Percentiles rank a stretch among this genome's conserved stretches.
These are phyloP conservation scores for Amanita inopinata DNA, from an alignment of 768 basidiomycete genomes.

Conservation along the genomic window DNA sequence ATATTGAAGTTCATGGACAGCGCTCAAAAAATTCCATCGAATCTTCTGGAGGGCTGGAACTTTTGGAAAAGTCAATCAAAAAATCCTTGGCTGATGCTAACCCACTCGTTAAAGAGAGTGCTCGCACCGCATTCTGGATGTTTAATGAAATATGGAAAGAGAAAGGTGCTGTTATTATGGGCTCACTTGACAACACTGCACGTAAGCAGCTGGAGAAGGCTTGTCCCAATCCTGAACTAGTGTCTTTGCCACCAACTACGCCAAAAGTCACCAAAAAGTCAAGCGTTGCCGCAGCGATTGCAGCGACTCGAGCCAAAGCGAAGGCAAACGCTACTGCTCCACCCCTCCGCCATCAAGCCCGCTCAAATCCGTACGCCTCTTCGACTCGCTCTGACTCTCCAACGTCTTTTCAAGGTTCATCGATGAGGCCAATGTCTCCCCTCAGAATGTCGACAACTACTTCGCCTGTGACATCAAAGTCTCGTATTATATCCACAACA, in stretches of 20 bases:
- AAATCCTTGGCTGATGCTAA: conserved; percentile 73
- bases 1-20: conserved; percentile 62
- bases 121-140: conserved; percentile 70
- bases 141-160: conserved; percentile 72
- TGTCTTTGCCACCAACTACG: conserved; percentile 34
- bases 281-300: conserved; percentile 79
- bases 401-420: conserved; percentile 26
- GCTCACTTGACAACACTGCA: conserved; percentile 53
- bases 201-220: conserved; percentile 82
- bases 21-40: conserved; percentile 63
- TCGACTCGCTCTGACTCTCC: conserved; percentile 38
- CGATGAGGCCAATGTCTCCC: conserved; percentile 37
- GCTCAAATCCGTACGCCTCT: conserved; percentile 54
- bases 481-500: conserved; percentile 30
- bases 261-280: conserved; percentile 63
- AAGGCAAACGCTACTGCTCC: conserved; percentile 78
- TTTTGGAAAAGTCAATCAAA: conserved; percentile 64
- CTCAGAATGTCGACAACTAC: conserved; percentile 37
- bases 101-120: conserved; percentile 65
- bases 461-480: conserved; percentile 32
- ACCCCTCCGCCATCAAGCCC: conserved; percentile 76
- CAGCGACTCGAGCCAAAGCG: conserved; percentile 83
- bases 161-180: conserved; percentile 51
- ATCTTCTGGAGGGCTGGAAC: conserved; percentile 52
- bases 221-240: conserved; percentile 53